Conservation (phyloP, 2,329 filamentous ascomycete species). For the Cordyceps cateniannulata region DNA sequence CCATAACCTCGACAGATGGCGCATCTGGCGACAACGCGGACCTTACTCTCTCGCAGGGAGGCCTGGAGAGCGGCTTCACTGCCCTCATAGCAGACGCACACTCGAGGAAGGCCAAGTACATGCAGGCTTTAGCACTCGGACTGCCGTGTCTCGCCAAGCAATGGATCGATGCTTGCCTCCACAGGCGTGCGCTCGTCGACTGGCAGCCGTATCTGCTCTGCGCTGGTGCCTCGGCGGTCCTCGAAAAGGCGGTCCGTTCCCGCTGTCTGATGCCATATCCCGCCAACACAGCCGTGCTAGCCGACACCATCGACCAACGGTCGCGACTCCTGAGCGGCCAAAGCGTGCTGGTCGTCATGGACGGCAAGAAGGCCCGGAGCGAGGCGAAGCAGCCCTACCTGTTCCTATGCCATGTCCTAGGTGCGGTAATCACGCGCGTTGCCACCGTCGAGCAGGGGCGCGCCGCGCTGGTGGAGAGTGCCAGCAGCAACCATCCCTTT, state of each 20-base stretch:
- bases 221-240: conserved; percentile 70
- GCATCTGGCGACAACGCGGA: conserved; percentile 23
- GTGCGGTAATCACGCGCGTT: conserved; percentile 63
- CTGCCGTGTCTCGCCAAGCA: conserved; percentile 77
- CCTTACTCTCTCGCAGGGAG: conserved; percentile 45
- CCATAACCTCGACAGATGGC: conserved; percentile 28
- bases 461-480: conserved; percentile 45
- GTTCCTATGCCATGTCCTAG: conserved; percentile 74
- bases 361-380: conserved; percentile 48
- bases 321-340: conserved; percentile 57
- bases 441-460: conserved; percentile 60
- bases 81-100: conserved; percentile 82
- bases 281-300: conserved; percentile 48
- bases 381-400: conserved; percentile 65
- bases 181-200: conserved; percentile 54
- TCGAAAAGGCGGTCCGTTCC: conserved; percentile 72
- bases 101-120: conserved; percentile 82
- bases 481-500: conserved; percentile 45
- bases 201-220: conserved; percentile 82
- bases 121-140: conserved; percentile 87
- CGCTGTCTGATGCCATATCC: conserved; percentile 59
- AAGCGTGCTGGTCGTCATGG: conserved; percentile 65
- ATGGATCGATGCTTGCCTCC: conserved; percentile 72
- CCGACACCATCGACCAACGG: conserved; percentile 51
- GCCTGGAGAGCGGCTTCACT: conserved; percentile 62